Conservation (phyloP, 495 filamentous ascomycete species). For the Neurospora sublineolata region DNA sequence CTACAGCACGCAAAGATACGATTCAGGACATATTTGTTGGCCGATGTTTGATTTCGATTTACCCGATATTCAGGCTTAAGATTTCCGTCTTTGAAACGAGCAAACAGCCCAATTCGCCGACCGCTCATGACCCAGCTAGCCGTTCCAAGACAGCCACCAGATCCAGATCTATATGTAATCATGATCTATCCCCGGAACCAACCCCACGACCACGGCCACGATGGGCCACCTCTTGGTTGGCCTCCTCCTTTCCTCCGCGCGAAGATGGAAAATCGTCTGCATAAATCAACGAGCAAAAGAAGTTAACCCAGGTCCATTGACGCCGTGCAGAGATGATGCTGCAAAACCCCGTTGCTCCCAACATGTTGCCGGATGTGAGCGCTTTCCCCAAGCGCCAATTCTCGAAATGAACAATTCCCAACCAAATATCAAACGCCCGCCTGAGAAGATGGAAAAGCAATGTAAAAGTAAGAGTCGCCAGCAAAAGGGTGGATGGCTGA, state of each 20-base stretch:
- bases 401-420: neutral
- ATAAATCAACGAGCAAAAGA: neutral
- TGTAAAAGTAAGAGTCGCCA: neutral
- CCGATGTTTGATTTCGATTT: neutral
- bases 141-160: neutral
- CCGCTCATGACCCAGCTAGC: neutral
- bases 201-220: neutral
- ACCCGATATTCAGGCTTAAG: neutral
- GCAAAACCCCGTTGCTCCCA: neutral
- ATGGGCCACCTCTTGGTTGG: neutral
- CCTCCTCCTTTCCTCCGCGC: neutral
- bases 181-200: neutral
- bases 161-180: neutral
- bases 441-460: neutral
- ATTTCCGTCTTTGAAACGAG: neutral
- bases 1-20: neutral
- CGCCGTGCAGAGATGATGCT: neutral
- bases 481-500: neutral
- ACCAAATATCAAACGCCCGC: neutral
- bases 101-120: neutral
- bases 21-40: neutral
- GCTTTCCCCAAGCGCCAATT: neutral
- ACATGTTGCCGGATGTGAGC: neutral
- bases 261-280: neutral
- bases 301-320: neutral